These are phyloP conservation scores for Penicillium macrosclerotiorum DNA, from an alignment of 495 filamentous ascomycete species.

Conservation along the genomic window DNA sequence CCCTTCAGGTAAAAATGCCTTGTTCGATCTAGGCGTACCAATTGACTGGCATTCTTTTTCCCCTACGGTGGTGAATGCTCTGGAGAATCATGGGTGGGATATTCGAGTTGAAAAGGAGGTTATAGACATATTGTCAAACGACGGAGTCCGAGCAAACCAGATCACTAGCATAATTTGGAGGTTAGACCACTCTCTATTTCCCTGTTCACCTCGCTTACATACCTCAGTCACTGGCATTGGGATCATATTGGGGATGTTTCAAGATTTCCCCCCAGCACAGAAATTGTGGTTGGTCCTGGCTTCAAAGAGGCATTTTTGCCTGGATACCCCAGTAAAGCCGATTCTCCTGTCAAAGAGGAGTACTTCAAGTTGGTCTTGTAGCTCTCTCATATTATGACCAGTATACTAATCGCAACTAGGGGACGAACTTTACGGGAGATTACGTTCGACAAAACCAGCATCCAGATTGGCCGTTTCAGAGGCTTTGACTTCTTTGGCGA, in stretches of 20 bases:
- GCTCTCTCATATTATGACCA: too few relatives aligned
- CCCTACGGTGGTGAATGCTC: conserved; percentile 23
- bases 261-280: conserved; percentile 47
- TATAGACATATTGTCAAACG: conserved; percentile 45
- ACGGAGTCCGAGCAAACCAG: conserved; percentile 38
- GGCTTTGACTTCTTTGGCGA: conserved; percentile 54
- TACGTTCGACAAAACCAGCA: conserved; percentile 43
- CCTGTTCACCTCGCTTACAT: too few relatives aligned
- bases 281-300: conserved; percentile 57
- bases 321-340: conserved; percentile 47
- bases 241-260: conserved; percentile 60
- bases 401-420: too few relatives aligned
- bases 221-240: conserved; percentile 2
- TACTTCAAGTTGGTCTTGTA: too few relatives aligned
- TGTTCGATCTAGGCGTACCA: conserved; percentile 60
- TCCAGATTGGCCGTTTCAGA: conserved; percentile 29
- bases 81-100: conserved; percentile 19
- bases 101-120: conserved; percentile 48
- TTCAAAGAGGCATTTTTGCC: conserved; percentile 47
- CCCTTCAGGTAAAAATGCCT: conserved; percentile 38
- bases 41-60: conserved; percentile 49
- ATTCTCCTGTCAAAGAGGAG: conserved; percentile 34
- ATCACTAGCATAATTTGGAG: conserved; percentile 60
- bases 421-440: conserved; percentile 28
- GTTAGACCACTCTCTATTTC: conserved; percentile 2